phyloP scores from a whole-genome alignment of 345 rosid species.

The Noccaea caerulescens region DNA sequence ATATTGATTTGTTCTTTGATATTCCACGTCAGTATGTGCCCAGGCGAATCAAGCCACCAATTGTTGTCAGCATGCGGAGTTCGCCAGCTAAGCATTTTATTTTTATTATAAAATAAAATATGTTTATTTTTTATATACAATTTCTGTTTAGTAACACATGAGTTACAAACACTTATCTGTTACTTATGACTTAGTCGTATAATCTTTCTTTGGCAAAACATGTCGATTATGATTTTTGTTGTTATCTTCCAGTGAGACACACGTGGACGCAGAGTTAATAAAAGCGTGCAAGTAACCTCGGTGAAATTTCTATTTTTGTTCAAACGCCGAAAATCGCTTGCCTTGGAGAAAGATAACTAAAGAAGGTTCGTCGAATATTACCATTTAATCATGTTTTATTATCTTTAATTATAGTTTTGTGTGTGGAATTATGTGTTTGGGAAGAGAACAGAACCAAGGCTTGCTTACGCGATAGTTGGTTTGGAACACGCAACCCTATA shows the following conservation, averaged over 20 bases:
- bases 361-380: conserved; percentile 26
- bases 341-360: conserved; percentile 8
- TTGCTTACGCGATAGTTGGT: conserved; percentile 15
- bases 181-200: too few relatives aligned
- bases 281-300: conserved; percentile 25
- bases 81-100: conserved; percentile 16
- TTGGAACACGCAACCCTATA: not conserved
- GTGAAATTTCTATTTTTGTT: conserved; percentile 5
- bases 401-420: not conserved
- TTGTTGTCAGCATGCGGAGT: not conserved
- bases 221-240: too few relatives aligned
- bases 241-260: not conserved
- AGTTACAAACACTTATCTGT: too few relatives aligned
- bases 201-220: too few relatives aligned
- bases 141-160: too few relatives aligned
- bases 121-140: not conserved
- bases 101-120: not conserved
- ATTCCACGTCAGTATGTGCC: conserved; percentile 11
- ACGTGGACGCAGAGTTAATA: conserved; percentile 11
- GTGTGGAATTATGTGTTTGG: too few relatives aligned
- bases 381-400: conserved; percentile 8
- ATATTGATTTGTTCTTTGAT: conserved; percentile 6
- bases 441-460: not conserved
- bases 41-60: not conserved
- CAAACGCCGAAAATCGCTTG: not conserved